A percentile compares a stretch with the other conserved stretches of the same genome.
Evolutionary conservation across 2,329 filamentous ascomycete species (phyloP).

Genomic region (Sclerotinia subarctica): DNA sequence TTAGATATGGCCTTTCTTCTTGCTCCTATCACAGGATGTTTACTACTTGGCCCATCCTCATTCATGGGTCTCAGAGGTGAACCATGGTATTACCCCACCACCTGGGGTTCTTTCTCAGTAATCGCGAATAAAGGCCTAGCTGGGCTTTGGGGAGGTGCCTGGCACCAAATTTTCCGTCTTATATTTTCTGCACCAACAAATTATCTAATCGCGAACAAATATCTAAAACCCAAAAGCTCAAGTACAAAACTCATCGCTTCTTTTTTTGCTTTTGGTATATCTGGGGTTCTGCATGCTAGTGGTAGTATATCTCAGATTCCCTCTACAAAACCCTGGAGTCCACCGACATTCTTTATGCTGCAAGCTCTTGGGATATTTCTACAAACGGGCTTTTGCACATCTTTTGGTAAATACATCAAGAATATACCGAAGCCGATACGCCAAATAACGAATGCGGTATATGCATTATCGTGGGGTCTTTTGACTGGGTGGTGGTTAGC

Average conservation of each 20-base stretch:
- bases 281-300: conserved; percentile 65
- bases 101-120: conserved; percentile 56
- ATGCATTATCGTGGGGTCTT: conserved; percentile 65
- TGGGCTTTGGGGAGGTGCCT: conserved; percentile 82
- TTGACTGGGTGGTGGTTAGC: conserved; percentile 62
- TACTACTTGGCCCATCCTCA: conserved; percentile 45
- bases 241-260: conserved; percentile 40
- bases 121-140: conserved; percentile 64
- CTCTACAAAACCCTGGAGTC: conserved; percentile 47
- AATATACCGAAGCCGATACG: conserved; percentile 47
- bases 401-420: conserved; percentile 38
- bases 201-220: conserved; percentile 45
- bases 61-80: conserved; percentile 54
- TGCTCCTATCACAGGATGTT: conserved; percentile 55
- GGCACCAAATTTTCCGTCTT: conserved; percentile 87
- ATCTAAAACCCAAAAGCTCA: conserved; percentile 41
- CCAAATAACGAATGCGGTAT: conserved; percentile 57
- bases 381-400: conserved; percentile 48
- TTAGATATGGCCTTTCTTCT: conserved; percentile 60
- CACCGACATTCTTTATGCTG: conserved; percentile 67
- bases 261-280: conserved; percentile 60
- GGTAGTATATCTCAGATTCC: conserved; percentile 68
- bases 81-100: conserved; percentile 59
- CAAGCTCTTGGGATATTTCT: conserved; percentile 63
- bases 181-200: conserved; percentile 61